Evolutionary conservation across 495 filamentous ascomycete genomes (phyloP), one percentile per base, ranked within the genome.

Genomic region (Trichocladium uniseriatum): DNA sequence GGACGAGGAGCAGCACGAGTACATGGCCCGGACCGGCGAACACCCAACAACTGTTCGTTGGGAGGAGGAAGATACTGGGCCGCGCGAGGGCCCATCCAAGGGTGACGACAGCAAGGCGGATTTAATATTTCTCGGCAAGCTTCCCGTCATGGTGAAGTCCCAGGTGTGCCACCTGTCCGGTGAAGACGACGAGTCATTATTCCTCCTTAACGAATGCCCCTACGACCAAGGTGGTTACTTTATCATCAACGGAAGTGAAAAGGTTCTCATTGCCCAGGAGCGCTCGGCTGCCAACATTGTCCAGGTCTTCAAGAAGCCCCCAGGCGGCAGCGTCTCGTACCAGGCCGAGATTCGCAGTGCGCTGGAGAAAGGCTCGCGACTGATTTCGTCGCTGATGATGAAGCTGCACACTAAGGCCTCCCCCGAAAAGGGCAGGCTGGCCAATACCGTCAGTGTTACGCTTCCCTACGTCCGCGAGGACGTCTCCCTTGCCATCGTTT

Each of bases 211-310:
- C 60, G 92, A 99, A 67, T 99, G 92, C 48, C 92, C 94, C 0
- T 97, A 94, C 65, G 92, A 99, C 60, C 91, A 92, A 55, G 92
- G 92, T 41, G 92, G 92, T 48, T 99, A 99, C 57, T 99, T 99
- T 65, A 84, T 99, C 52, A 97, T 99, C 70, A 99, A 97, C 69
- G 92, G 92, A n/a, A 92, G 87, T 63, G 92, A 99, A 65, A 99
- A 99, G 76, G 92, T 99, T 18, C 66, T 99, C 51, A 97, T 99
- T 52, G 94, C 94, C 1, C 92, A 99, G 65, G 92, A 99, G 66
- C 83, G 92, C 21, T 94, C 87, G 56, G 94, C 94, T 15, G 94
- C 90, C 58, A 99, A 97, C 58, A 97, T 96, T 37, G 90, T 97
- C 7, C 91, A 96, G 69, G 89, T 99, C 16, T 99, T 97, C 79